Base-by-base conservation (phyloP, 805 yeast genomes). In the Nakazawaea anatomiae region DNA sequence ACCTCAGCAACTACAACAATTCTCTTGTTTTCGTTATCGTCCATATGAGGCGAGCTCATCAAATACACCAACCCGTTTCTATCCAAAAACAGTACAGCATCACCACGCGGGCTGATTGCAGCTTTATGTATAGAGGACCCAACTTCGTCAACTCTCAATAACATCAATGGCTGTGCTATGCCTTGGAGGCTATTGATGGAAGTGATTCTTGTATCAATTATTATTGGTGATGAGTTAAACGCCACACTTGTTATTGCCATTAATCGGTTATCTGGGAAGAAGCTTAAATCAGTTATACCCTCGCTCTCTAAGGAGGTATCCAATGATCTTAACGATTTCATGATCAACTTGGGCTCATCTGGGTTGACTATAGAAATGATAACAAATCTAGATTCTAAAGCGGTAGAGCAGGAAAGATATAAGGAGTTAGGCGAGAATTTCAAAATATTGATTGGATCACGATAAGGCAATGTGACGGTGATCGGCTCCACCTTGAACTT, bases 81-180 rank as follows among this genome's bases (percentile, higher is more conserved):
- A 61, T 87, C 94, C 25, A 90, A 66, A 57, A 87, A 85, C 2
- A 92, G 96, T 31, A 89, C 74, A 0, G 94, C 85, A 61, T 90
- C 96, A 32, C 94, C 91, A 27, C 96, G 71, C 1, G 97, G 96
- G 3, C 95, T 87, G 0, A 87, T 75, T 27, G 84, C 82, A 51
- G 85, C 79, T 43, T 75, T 73, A 63, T 91, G 96, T 52, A 90
- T 86, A 5, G 80, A 73, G 2, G 87, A 79, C 0, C 98, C 97
- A 12, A 91, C 77, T 59, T 91, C 96, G 50, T 85, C 87, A 12
- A 90, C 70, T 56, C 83, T 77, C 61, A 83, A 66, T 5, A 83
- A 60, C 63, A 85, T 65, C 34, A 78, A 72, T 0, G 90, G 89
- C 50, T 80, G 82, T 4, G 83, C 82, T 32, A 81, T 61, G 1